Percentiles rank a stretch among this genome's conserved stretches.
Conservation (phyloP, 2,329 filamentous ascomycete genomes). For the Penicillium aurantiogriseum region DNA sequence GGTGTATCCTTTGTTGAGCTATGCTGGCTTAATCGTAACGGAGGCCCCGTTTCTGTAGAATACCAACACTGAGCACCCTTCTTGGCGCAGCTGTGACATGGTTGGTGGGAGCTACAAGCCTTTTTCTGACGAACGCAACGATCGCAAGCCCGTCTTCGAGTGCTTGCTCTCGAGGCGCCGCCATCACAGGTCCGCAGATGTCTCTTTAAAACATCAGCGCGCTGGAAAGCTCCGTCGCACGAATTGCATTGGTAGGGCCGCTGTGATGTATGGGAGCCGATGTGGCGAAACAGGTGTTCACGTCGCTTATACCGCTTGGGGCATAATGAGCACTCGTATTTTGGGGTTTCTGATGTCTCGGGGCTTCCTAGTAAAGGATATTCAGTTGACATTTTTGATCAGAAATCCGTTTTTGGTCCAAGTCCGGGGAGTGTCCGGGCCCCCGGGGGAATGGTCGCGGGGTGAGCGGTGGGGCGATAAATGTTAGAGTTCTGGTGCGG, state of each 20-base stretch:
- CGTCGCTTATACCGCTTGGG: constrained; percentile 39
- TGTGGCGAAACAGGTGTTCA: constrained; percentile 40
- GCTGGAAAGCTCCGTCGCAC: constrained; percentile 36
- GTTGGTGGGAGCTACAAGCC: constrained; percentile 33
- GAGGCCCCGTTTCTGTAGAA: constrained; percentile 11
- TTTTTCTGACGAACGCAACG: constrained; percentile 39
- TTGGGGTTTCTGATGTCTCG: background rate
- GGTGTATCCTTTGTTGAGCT: background rate
- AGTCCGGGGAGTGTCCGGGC: background rate
- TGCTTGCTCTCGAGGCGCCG: constrained; percentile 10
- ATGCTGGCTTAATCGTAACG: background rate
- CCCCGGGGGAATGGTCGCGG: background rate
- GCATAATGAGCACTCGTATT: constrained; percentile 33
- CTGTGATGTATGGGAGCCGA: constrained; percentile 32
- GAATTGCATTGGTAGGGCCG: constrained; percentile 34
- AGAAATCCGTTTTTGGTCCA: background rate
- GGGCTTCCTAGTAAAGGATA: background rate
- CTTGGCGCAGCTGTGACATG: constrained; percentile 30
- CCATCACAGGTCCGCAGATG: constrained; percentile 37
- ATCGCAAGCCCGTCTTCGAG: constrained; percentile 35
- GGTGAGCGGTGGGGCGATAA: background rate
- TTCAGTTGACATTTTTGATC: background rate
- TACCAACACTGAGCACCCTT: constrained; percentile 25
- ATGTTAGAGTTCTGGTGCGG: background rate
- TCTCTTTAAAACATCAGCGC: constrained; percentile 40